phyloP scores from a whole-genome alignment of 768 basidiomycete genomes.

The Tylopilus sp. region DNA sequence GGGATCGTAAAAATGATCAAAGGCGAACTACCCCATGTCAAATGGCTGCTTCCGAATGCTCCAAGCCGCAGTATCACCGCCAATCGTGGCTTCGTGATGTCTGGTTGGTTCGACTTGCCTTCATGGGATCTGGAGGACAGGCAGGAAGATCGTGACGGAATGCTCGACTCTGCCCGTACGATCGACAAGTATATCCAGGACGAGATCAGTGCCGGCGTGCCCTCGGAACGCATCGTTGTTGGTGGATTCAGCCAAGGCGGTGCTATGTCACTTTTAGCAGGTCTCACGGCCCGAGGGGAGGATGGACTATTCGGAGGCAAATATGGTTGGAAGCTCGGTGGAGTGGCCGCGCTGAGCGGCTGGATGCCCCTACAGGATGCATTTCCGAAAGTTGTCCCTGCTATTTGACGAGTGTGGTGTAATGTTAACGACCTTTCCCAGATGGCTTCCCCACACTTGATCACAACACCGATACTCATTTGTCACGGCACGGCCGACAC shows the following conservation, averaged over 20 bases:
- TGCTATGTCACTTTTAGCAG: slow-evolving; percentile 30
- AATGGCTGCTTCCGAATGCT: slow-evolving; percentile 83
- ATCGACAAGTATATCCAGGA: too few relatives aligned
- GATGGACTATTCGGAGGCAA: slow-evolving; percentile 29
- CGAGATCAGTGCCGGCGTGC: too few relatives aligned
- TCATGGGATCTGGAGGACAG: slow-evolving; percentile 54
- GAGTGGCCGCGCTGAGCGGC: slow-evolving; percentile 58
- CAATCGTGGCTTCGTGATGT: slow-evolving; percentile 68
- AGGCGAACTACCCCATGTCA: slow-evolving; percentile 63
- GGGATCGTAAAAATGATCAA: slow-evolving; percentile 71
- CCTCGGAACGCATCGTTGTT: too few relatives aligned
- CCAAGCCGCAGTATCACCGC: slow-evolving; percentile 62
- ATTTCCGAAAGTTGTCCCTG: slow-evolving; percentile 59
- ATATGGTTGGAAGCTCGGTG: slow-evolving; percentile 41
- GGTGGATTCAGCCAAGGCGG: too few relatives aligned
- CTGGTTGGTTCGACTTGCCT: slow-evolving; percentile 81
- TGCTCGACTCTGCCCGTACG: slow-evolving; percentile 49
- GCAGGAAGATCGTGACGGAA: slow-evolving; percentile 57
- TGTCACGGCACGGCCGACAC: too few relatives aligned
- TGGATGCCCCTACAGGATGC: slow-evolving; percentile 56
- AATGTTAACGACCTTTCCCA: slow-evolving; percentile 27
- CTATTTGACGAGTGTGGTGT: background rate
- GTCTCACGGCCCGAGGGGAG: slow-evolving; percentile 38
- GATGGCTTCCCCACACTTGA: slow-evolving; percentile 61
- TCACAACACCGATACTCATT: slow-evolving; percentile 76